These are phyloP conservation scores for Kodamaea neixiangensis DNA, from an alignment of 805 yeast genomes.

Conservation along the genomic window DNA sequence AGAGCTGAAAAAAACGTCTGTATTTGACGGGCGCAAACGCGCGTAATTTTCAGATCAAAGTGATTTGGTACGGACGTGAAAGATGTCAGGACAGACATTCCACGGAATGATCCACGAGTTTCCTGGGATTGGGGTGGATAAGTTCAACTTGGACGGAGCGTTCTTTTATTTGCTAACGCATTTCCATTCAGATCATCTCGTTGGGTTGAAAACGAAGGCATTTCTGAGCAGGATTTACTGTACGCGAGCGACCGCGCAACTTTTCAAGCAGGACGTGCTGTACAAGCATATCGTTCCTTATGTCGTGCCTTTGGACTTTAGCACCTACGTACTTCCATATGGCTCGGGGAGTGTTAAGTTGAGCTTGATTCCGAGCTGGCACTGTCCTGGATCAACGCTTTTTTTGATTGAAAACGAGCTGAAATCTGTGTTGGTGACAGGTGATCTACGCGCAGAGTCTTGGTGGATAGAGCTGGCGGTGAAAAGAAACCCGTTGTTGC, in stretches of 20 bases:
- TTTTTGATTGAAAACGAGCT: constrained; percentile 42
- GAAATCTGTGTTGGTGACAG: constrained; percentile 50
- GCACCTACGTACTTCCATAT: constrained; percentile 11
- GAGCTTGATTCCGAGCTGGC: constrained; percentile 52
- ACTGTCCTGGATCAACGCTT: constrained; percentile 63
- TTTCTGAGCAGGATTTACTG: constrained; percentile 49
- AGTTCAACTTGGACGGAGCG: constrained; percentile 25
- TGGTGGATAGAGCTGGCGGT: constrained; percentile 49
- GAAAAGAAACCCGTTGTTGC: constrained; percentile 36
- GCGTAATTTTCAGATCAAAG: not conserved
- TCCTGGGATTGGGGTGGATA: constrained; percentile 46
- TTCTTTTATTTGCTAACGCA: constrained; percentile 46
- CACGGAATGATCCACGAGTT: constrained; percentile 49
- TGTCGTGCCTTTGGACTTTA: constrained; percentile 21
- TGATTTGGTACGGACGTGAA: not conserved
- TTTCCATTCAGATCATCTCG: constrained; percentile 55
- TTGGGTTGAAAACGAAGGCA: constrained; percentile 45
- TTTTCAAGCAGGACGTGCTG: constrained; percentile 22
- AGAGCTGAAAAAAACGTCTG: not conserved
- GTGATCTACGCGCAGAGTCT: constrained; percentile 57
- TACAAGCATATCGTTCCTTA: constrained; percentile 20
- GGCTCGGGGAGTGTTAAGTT: constrained; percentile 27
- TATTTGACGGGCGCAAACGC: not conserved
- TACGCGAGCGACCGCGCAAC: constrained; percentile 39
- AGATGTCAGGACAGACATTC: constrained; percentile 29